A percentile compares a stretch with the other conserved stretches of the same genome.
These are phyloP conservation scores for Scedosporium aurantiacum DNA, from an alignment of 2,329 filamentous ascomycete species.

Conservation along the genomic window DNA sequence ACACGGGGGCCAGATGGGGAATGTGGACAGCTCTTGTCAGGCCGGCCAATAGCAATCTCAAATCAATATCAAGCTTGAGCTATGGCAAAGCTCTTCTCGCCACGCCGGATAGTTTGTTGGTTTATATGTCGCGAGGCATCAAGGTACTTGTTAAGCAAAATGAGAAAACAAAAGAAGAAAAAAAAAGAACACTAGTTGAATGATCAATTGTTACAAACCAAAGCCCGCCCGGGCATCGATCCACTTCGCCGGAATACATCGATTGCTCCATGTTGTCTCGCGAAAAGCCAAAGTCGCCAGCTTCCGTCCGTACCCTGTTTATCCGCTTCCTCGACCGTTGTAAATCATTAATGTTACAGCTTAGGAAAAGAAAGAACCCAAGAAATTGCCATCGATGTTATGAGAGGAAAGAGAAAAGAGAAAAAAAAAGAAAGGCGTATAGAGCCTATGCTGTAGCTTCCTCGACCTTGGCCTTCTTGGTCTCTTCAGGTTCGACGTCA, in stretches of 20 bases:
- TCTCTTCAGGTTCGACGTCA: constrained; percentile 16
- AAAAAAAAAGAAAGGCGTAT: not conserved
- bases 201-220: not conserved
- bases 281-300: not conserved
- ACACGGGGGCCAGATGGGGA: not conserved
- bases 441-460: constrained; percentile 8
- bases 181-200: too few species aligned
- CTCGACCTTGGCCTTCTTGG: constrained; percentile 26
- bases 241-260: not conserved
- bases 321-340: not conserved
- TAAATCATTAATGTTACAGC: not conserved
- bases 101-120: not conserved
- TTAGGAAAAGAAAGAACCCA: not conserved
- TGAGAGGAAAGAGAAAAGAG: not conserved
- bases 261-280: not conserved
- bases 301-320: not conserved
- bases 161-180: too few species aligned
- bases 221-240: not conserved
- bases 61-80: not conserved
- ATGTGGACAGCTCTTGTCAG: too few species aligned
- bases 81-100: not conserved
- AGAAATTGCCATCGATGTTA: not conserved
- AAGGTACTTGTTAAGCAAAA: not conserved
- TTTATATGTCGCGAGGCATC: not conserved
- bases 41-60: too few species aligned